These are phyloP conservation scores for Pisolithus albus DNA, from an alignment of 768 basidiomycete genomes.

Conservation along the genomic window DNA sequence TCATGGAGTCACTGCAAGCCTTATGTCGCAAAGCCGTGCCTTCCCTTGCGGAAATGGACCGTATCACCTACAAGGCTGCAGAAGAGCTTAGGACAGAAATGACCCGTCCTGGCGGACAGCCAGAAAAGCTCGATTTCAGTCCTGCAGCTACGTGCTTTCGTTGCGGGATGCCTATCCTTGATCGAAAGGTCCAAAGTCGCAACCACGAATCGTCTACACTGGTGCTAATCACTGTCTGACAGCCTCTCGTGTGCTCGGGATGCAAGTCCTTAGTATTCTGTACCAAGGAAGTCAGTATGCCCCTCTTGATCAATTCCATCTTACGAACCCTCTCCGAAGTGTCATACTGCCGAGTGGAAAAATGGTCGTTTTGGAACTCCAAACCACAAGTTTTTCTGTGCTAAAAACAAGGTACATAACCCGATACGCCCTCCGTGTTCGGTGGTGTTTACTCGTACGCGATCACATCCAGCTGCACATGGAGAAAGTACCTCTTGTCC, in stretches of 20 bases:
- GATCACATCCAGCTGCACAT: constrained; percentile 28
- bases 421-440: neutral
- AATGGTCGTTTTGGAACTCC: constrained; percentile 19
- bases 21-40: constrained; percentile 9
- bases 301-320: neutral
- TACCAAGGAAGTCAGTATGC: constrained; percentile 18
- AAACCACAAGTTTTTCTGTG: constrained; percentile 29
- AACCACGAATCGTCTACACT: neutral
- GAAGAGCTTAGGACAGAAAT: constrained; percentile 22
- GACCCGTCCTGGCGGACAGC: constrained; percentile 22
- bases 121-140: constrained; percentile 23
- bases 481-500: constrained; percentile 28
- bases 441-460: neutral
- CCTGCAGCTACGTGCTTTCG: constrained; percentile 17
- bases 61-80: constrained; percentile 23
- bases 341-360: constrained; percentile 33
- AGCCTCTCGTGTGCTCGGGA: constrained; percentile 24
- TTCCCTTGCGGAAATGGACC: constrained; percentile 21
- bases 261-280: constrained; percentile 27
- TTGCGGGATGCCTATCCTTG: constrained; percentile 12
- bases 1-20: constrained; percentile 14
- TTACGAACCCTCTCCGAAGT: constrained; percentile 18
- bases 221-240: neutral
- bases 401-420: constrained; percentile 26
- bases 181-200: constrained; percentile 14